phyloP scores from a whole-genome alignment of 176 grass and related monocot species.

The Chloris gayana region DNA sequence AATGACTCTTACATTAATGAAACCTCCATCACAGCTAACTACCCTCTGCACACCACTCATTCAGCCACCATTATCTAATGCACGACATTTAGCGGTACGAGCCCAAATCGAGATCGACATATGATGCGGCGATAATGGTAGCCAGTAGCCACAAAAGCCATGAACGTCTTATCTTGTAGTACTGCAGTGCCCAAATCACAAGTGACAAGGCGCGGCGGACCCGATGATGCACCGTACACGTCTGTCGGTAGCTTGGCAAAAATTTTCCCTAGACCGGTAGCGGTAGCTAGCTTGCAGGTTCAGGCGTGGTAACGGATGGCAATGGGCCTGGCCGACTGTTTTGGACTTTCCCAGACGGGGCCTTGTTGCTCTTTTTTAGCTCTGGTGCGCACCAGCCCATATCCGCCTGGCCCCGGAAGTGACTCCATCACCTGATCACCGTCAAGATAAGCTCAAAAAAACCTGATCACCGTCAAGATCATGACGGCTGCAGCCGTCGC shows the following conservation, averaged over 20 bases:
- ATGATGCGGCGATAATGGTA: not conserved
- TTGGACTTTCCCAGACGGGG: constrained; percentile 9
- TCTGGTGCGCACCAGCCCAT: constrained; percentile 11
- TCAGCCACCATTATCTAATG: not conserved
- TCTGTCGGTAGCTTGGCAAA: no score
- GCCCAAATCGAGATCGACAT: not conserved
- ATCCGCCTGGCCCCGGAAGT: not conserved
- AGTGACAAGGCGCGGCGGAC: not conserved
- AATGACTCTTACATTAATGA: not conserved
- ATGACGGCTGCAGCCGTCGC: constrained; percentile 2
- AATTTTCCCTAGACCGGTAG: no score
- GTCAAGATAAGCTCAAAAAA: no score
- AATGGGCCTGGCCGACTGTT: not conserved
- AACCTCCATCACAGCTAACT: not conserved
- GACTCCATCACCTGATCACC: not conserved
- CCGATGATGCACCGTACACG: not conserved
- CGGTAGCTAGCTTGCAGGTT: no score
- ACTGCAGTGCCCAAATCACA: not conserved
- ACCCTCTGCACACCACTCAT: not conserved
- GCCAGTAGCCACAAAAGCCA: not conserved
- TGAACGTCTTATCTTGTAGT: not conserved
- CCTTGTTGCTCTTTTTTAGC: no score
- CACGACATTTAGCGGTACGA: not conserved
- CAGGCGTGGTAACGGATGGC: no score
- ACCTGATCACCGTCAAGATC: not conserved